Conservation (phyloP, 441 rosid genomes). For the Populus hybrid region DNA sequence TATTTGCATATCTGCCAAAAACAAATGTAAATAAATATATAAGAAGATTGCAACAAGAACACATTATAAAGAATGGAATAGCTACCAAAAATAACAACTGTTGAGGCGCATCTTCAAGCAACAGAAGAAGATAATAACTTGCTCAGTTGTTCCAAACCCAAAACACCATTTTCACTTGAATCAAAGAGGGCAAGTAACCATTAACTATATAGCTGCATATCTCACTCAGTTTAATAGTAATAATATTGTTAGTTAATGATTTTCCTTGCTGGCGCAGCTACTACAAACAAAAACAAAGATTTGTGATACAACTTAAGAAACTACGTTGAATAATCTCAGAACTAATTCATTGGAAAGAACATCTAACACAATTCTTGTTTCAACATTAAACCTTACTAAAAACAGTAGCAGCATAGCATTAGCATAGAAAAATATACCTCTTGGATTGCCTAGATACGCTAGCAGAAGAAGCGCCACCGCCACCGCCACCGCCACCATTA, state of each 20-base stretch:
- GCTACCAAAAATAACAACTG: neutral
- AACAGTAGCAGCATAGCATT: too few relatives aligned
- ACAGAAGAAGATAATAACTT: neutral
- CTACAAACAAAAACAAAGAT: neutral
- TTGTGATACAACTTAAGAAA: neutral
- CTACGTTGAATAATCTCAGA: neutral
- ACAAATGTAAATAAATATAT: conserved; percentile 1
- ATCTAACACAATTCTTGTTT: too few relatives aligned
- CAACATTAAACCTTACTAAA: too few relatives aligned
- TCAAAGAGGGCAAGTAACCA: neutral
- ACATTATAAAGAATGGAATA: neutral
- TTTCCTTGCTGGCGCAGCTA: neutral
- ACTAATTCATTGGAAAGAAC: too few relatives aligned
- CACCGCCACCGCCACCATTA: conserved; percentile 8
- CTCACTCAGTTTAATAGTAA: neutral
- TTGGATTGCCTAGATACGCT: conserved; percentile 43
- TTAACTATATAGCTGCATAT: neutral
- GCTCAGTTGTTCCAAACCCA: neutral
- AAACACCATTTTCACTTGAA: neutral
- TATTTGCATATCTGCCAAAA: conserved; percentile 39
- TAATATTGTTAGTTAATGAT: neutral
- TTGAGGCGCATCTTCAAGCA: neutral
- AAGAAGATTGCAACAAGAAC: neutral
- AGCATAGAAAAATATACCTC: conserved; percentile 37
- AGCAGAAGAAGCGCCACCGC: neutral